Conservation (phyloP, 257 asterid genomes). For the Parsonsia alboflavescens region DNA sequence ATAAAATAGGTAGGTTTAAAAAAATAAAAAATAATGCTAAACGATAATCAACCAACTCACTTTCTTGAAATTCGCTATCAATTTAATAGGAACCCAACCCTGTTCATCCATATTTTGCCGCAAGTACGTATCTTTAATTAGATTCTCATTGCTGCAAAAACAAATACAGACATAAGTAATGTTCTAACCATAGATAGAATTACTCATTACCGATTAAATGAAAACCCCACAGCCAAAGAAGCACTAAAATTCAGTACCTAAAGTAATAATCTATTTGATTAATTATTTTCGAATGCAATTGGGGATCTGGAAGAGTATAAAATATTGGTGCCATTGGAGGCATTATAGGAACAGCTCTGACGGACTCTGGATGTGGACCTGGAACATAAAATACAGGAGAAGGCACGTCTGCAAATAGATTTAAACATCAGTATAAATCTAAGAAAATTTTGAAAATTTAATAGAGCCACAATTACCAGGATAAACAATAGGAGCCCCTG, state of each 20-base stretch:
- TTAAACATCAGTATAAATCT: conserved; percentile 14
- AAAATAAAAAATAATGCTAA: not conserved
- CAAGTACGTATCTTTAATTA: conserved; percentile 54
- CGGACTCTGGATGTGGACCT: conserved; percentile 46
- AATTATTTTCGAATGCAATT: conserved; percentile 44
- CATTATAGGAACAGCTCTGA: conserved; percentile 47
- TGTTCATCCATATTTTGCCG: conserved; percentile 62
- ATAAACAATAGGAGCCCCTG: conserved; percentile 40
- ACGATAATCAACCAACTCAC: conserved; percentile 24
- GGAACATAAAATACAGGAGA: conserved; percentile 39
- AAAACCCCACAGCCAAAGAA: not conserved
- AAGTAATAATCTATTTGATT: conserved; percentile 71
- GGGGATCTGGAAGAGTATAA: conserved; percentile 45
- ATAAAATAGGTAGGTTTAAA: not conserved
- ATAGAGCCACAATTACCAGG: conserved; percentile 41
- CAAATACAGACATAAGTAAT: conserved; percentile 4
- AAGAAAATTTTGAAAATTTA: conserved; percentile 4
- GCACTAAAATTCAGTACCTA: conserved; percentile 36
- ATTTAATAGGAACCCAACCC: conserved; percentile 64
- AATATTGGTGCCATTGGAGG: conserved; percentile 36
- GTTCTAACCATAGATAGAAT: not conserved
- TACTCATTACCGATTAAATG: not conserved
- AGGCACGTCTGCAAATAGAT: conserved; percentile 44
- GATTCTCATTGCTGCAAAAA: conserved; percentile 53
- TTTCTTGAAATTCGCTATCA: conserved; percentile 69